These are phyloP conservation scores for Cyclotella sp. DNA, from an alignment of 108 stramenopile species.

Conservation along the genomic window DNA sequence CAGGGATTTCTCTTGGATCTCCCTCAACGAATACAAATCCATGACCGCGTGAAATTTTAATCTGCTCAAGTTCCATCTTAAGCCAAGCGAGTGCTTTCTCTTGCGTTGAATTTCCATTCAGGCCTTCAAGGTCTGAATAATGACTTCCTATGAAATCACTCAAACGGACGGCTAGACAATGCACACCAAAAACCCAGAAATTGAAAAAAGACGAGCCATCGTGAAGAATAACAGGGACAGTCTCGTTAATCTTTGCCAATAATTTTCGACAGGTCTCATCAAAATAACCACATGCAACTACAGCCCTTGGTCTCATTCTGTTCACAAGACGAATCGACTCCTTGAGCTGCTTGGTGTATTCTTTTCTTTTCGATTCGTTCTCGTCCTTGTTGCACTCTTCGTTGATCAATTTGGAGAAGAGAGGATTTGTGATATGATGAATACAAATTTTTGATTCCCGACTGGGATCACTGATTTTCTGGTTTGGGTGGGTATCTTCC, in stretches of 20 bases:
- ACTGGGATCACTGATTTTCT: conserved; percentile 19
- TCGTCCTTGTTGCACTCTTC: conserved; percentile 20
- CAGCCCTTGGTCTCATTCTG: conserved; percentile 74
- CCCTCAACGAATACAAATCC: conserved; percentile 79
- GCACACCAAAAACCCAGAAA: conserved; percentile 81
- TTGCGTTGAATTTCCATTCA: neutral
- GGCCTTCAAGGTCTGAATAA: conserved; percentile 6
- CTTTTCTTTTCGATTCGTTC: conserved; percentile 54
- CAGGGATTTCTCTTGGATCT: conserved; percentile 62
- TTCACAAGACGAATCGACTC: conserved; percentile 75
- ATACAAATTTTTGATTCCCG: conserved; percentile 51
- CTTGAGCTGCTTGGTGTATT: conserved; percentile 71
- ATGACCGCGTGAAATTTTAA: conserved; percentile 76
- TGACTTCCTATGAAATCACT: conserved; percentile 28
- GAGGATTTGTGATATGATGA: conserved; percentile 71
- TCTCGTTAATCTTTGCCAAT: conserved; percentile 78
- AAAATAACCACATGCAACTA: conserved; percentile 68
- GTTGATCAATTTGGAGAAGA: conserved; percentile 37
- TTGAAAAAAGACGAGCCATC: conserved; percentile 70
- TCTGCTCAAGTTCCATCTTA: conserved; percentile 81
- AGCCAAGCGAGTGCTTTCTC: conserved; percentile 67
- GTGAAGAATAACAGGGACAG: conserved; percentile 77
- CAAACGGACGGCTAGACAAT: conserved; percentile 61
- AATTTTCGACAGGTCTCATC: conserved; percentile 70
- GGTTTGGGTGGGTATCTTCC: conserved; percentile 47